Percentiles rank a stretch among this genome's conserved stretches.
Evolutionary conservation across 1,284 basidiomycete species (phyloP).

Genomic region (Kwoniella shivajii): DNA sequence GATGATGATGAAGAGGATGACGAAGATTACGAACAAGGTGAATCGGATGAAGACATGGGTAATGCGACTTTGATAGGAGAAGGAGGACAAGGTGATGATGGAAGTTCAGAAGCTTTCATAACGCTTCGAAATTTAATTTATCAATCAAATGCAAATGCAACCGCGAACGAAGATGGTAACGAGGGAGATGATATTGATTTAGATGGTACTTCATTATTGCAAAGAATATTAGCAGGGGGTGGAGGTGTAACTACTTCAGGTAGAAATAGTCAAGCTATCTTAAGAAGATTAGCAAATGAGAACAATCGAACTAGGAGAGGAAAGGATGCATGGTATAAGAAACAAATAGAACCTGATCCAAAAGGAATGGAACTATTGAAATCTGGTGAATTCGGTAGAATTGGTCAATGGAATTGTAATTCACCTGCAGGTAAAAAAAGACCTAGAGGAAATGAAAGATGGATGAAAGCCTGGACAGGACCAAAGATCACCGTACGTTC

Average conservation of each 20-base stretch:
- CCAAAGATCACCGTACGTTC: constrained; percentile 9
- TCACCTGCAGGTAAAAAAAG: constrained; percentile 13
- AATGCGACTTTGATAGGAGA: constrained; percentile 9
- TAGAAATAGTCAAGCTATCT: neutral
- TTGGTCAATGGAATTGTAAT: constrained; percentile 18
- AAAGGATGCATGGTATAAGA: constrained; percentile 48
- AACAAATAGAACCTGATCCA: constrained; percentile 67
- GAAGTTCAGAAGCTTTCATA: constrained; percentile 16
- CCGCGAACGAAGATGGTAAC: neutral
- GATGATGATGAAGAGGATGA: constrained; percentile 23
- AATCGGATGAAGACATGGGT: constrained; percentile 23
- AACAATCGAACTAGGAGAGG: neutral
- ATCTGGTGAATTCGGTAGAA: constrained; percentile 81
- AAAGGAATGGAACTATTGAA: constrained; percentile 71
- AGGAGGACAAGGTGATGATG: constrained; percentile 31
- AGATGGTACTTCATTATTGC: neutral
- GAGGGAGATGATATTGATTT: neutral
- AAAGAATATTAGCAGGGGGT: neutral
- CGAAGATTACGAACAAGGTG: constrained; percentile 24
- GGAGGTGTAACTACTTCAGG: neutral
- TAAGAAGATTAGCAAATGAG: neutral
- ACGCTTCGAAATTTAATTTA: constrained; percentile 17
- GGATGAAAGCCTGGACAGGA: constrained; percentile 16
- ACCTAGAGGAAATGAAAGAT: constrained; percentile 14
- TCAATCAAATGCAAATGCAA: too few relatives aligned